Base-by-base conservation (phyloP, 2,329 filamentous ascomycete genomes). In the Simplicillium sp. region DNA sequence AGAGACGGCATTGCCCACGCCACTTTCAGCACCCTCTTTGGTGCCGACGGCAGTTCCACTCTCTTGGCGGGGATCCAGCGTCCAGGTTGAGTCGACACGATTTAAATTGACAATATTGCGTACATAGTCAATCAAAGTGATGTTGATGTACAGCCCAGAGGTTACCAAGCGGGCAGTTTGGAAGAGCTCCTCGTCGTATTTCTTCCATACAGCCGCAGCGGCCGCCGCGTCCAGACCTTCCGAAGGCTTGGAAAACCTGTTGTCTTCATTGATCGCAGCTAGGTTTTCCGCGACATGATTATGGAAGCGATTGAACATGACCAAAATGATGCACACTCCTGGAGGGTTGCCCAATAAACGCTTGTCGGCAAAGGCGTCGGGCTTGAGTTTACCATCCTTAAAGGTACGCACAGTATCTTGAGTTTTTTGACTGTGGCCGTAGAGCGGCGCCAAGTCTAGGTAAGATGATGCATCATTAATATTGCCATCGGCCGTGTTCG, bases 301-400 rank as follows among this genome's bases (percentile, higher is more conserved):
- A 62, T 96, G 90, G 62, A 94, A 94, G 17, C 80, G 75, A 52
- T 82, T 83, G 62, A 87, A 82, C 83, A 88, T 87, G 59, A 89
- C 72, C 20, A 89, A 62, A 3, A 89, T 53, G 4, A 85, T 79
- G 42, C 77, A 73, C 4, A 84, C 82, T 11, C 83, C 82, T 0
- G 85, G 81, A 0, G 84, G 85, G 52, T 85, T 81, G 9, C 77
- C 81, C 17, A 82, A 61, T 2, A 88, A 64, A 40, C 84, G 72
- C 59, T 80, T 79, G 53, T 87, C 82, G 3, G 81, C 77, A 48
- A 84, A 89, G 7, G 69, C 67, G 50, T 90, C 85, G 0, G 80
- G 71, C 65, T 89, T 87, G 49, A 89, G 64, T 55, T 71, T 77
- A 31, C 84, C 84, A 46, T 82, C 73, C 52, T 80, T 70, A 59